Evolutionary conservation across 306 rosid genomes (phyloP).

Genomic region (apple (Malus domestica)): DNA sequence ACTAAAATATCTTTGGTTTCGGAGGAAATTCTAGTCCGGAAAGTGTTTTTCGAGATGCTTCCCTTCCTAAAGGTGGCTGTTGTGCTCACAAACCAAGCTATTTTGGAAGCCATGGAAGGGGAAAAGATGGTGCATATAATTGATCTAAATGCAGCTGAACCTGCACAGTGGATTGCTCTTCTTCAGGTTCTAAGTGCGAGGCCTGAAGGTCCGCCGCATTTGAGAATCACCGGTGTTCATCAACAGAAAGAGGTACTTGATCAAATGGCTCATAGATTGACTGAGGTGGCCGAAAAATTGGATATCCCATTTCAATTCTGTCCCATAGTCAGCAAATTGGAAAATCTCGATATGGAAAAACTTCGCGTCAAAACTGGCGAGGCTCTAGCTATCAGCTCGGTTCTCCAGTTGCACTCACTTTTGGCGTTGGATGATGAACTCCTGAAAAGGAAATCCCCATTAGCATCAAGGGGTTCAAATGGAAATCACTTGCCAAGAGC

Average conservation of each 20-base stretch:
- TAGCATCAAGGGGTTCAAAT: constrained; percentile 27
- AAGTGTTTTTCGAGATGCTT: constrained; percentile 64
- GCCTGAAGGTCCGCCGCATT: constrained; percentile 88
- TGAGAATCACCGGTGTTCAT: constrained; percentile 80
- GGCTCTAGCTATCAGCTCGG: constrained; percentile 72
- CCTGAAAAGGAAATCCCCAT: constrained; percentile 37
- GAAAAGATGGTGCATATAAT: constrained; percentile 83
- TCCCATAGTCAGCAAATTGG: constrained; percentile 54
- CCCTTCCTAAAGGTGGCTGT: constrained; percentile 71
- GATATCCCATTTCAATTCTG: constrained; percentile 84
- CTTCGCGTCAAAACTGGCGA: constrained; percentile 86
- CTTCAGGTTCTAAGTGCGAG: constrained; percentile 60
- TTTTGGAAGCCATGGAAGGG: constrained; percentile 77
- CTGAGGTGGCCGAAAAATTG: constrained; percentile 63
- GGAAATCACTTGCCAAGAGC: constrained; percentile 43
- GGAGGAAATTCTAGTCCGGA: constrained; percentile 58
- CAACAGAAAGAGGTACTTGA: constrained; percentile 66
- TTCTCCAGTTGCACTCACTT: constrained; percentile 65
- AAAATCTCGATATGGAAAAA: constrained; percentile 64
- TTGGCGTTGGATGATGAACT: constrained; percentile 61
- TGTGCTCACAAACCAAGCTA: constrained; percentile 73
- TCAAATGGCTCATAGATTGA: constrained; percentile 60
- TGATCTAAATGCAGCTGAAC: constrained; percentile 76
- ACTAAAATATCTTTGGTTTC: constrained; percentile 49
- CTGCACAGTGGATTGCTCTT: constrained; percentile 79